phyloP scores from a whole-genome alignment of 768 basidiomycete species.

The Leccinum fibrillosum region DNA sequence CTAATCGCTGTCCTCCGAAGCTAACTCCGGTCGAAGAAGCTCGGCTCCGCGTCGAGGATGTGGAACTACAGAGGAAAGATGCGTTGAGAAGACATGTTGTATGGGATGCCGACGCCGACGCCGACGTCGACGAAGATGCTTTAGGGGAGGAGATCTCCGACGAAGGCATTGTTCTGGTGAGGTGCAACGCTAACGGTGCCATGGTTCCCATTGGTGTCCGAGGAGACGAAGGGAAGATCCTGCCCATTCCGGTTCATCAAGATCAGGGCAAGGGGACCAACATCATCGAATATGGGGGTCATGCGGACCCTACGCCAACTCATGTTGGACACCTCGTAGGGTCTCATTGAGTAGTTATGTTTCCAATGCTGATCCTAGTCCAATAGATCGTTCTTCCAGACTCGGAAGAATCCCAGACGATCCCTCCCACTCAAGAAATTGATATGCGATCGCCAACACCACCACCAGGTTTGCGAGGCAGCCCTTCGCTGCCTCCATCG shows the following conservation, averaged over 20 bases:
- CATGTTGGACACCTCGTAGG: slow-evolving; percentile 57
- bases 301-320: slow-evolving; percentile 48
- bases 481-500: slow-evolving; percentile 27
- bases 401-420: slow-evolving; percentile 51
- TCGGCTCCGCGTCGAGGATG: slow-evolving; percentile 47
- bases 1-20: slow-evolving; percentile 31
- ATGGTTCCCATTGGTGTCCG: slow-evolving; percentile 55
- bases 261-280: slow-evolving; percentile 4
- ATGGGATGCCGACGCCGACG: slow-evolving; percentile 59
- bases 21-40: slow-evolving; percentile 62
- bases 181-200: slow-evolving; percentile 14
- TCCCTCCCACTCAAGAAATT: slow-evolving; percentile 35
- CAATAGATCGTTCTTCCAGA: slow-evolving; percentile 22
- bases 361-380: slow-evolving; percentile 1
- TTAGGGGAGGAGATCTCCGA: slow-evolving; percentile 48
- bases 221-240: slow-evolving; percentile 52
- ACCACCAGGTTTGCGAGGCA: slow-evolving; percentile 10
- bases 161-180: slow-evolving; percentile 26
- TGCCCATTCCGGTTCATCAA: slow-evolving; percentile 36
- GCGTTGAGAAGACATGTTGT: slow-evolving; percentile 59
- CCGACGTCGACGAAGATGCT: slow-evolving; percentile 48
- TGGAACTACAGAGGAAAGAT: slow-evolving; percentile 58
- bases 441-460: slow-evolving; percentile 25
- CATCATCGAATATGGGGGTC: slow-evolving; percentile 44
- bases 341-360: not conserved